Evolutionary conservation across 768 basidiomycete species (phyloP), one percentile per base, ranked within the genome.

Genomic region (Leccinum rimulosum): DNA sequence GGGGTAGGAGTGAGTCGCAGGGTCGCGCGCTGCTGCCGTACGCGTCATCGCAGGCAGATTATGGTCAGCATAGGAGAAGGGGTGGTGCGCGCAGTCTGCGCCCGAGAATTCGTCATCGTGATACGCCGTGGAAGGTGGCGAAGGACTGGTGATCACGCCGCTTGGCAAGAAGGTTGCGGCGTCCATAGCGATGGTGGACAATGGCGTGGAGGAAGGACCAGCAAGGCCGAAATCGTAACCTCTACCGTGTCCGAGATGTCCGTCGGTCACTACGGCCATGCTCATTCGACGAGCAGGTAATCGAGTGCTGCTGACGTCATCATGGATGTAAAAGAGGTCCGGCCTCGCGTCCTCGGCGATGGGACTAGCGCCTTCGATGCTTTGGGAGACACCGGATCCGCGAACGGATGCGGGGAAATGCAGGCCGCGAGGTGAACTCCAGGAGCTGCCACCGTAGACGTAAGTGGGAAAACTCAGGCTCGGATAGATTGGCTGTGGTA

Each of bases 261-360:
- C 55, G 58, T 63, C 64, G n/a, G 59, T 38, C 4, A 56, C 36
- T 17, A 27, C 43, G 19, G n/a, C 59, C 56, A 64, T 57, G 59
- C 53, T 70, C 50, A 60, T 61, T 49, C 58, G 54, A 59, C 62
- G 68, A 22, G 45, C 52, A 48, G 56, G 61, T 52, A 59, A 38
- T 28, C 61, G 61, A 19, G 31, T 6, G 51, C 51, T 69, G 50
- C 50, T 70, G 68, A 68, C 63, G 63, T 70, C 70, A 70, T 61
- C 56, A 54, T 52, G 61, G 48, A 57, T 56, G 8, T 53, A 17
- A 57, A 62, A 30, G 40, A 61, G 61, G 15, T 50, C 63, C 40
- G 60, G 51, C 63, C 68, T 70, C 68, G 57, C 66, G 61, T 62
- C 63, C 62, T 71, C 64, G 63, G 69, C 52, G 36, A 70, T 64